A percentile compares a stretch with the other conserved stretches of the same genome.
phyloP scores from a whole-genome alignment of 257 asterid genomes.

The Capsicum baccatum region DNA sequence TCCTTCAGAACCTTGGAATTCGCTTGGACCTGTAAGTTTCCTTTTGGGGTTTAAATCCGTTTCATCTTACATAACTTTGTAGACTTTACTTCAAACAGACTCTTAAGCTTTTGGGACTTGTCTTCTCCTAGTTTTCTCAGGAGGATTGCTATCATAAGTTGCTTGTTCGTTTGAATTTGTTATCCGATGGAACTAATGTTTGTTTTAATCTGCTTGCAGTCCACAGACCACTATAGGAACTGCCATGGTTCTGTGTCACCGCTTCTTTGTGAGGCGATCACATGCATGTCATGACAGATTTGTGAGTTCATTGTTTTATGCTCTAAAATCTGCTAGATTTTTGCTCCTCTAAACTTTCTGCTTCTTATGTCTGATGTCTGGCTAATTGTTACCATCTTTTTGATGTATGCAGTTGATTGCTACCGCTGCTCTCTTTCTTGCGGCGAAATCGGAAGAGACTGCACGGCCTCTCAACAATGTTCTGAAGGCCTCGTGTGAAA shows the following conservation, averaged over 20 bases:
- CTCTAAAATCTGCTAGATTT: not conserved
- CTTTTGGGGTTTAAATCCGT: constrained; percentile 13
- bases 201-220: constrained; percentile 54
- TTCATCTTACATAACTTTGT: not conserved
- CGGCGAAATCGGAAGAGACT: constrained; percentile 95
- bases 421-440: constrained; percentile 89
- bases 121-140: not conserved
- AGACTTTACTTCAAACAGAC: not conserved
- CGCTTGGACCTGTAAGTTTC: constrained; percentile 84
- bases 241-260: constrained; percentile 97
- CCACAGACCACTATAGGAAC: constrained; percentile 95
- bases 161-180: constrained; percentile 14
- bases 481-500: constrained; percentile 74
- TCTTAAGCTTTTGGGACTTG: constrained; percentile 1
- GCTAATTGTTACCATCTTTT: constrained; percentile 29
- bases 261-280: constrained; percentile 85
- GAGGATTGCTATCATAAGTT: constrained; percentile 22
- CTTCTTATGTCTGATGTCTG: constrained; percentile 33
- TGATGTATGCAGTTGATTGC: constrained; percentile 74
- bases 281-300: constrained; percentile 97
- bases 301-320: constrained; percentile 52
- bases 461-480: constrained; percentile 83
- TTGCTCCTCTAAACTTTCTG: not conserved
- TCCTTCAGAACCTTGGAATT: constrained; percentile 87
- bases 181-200: not conserved